A percentile compares a stretch with the other conserved stretches of the same genome.
These are phyloP conservation scores for Wallacemonas sp. DNA, from an alignment of 208 protist genomes.

Conservation along the genomic window DNA sequence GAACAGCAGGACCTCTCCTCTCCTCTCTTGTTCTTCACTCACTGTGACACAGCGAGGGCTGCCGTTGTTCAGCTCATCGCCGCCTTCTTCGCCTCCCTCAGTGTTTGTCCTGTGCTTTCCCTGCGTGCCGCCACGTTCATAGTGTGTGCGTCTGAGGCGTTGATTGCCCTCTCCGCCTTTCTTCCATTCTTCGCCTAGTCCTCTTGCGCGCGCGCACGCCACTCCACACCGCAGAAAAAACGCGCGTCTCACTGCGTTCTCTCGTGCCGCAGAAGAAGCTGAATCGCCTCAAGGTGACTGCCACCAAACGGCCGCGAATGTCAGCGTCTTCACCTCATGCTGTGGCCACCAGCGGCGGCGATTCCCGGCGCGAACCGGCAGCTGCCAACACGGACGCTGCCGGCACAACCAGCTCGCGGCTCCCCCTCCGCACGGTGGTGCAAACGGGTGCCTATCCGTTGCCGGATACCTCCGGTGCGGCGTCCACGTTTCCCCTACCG, in stretches of 20 bases:
- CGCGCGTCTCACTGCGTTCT: background rate
- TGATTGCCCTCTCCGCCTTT: no score
- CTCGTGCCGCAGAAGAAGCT: background rate
- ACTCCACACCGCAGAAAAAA: no score
- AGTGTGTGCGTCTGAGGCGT: background rate
- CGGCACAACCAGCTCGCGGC: background rate
- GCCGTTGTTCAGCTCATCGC: no score
- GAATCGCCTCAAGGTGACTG: background rate
- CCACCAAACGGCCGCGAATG: background rate
- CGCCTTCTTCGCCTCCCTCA: background rate
- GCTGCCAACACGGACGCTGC: background rate
- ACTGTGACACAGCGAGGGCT: no score
- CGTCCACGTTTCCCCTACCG: constrained; percentile 1
- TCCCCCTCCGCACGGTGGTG: constrained; percentile 7
- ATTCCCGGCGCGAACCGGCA: no score
- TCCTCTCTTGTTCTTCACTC: no score
- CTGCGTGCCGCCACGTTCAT: no score
- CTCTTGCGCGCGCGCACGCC: no score
- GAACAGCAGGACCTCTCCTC: no score
- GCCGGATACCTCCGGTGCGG: background rate
- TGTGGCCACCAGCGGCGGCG: no score
- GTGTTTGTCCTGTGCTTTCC: background rate
- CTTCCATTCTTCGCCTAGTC: no score
- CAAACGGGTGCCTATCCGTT: constrained; percentile 18
- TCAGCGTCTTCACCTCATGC: background rate